These are phyloP conservation scores for Xylaria palmicola DNA, from an alignment of 495 filamentous ascomycete species.

Conservation along the genomic window DNA sequence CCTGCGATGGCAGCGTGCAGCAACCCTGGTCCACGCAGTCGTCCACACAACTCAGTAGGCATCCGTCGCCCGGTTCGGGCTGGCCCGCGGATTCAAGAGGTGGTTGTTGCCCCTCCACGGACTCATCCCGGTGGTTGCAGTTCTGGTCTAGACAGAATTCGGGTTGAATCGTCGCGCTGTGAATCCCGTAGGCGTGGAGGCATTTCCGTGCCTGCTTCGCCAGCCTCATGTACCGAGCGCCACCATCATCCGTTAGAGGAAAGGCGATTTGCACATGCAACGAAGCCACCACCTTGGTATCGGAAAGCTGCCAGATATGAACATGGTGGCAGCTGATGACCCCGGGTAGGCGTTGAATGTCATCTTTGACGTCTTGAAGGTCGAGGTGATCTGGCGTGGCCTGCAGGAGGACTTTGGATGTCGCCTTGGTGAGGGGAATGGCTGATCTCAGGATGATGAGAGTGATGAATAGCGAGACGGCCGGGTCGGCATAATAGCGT, in stretches of 20 bases:
- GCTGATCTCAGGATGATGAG: slow-evolving; percentile 89
- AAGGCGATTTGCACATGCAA: slow-evolving; percentile 87
- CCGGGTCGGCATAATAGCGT: slow-evolving; percentile 79
- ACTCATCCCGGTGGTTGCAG: slow-evolving; percentile 35
- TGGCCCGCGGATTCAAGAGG: slow-evolving; percentile 39
- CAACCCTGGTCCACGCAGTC: slow-evolving; percentile 75
- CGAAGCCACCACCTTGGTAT: slow-evolving; percentile 87
- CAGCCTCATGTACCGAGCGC: slow-evolving; percentile 84
- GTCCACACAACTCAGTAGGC: slow-evolving; percentile 83
- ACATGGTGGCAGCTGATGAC: slow-evolving; percentile 89
- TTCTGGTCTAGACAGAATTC: slow-evolving; percentile 73
- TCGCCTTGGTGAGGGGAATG: slow-evolving; percentile 88
- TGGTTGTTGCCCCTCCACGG: slow-evolving; percentile 33
- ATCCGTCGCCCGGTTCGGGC: slow-evolving; percentile 59
- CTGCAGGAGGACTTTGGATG: slow-evolving; percentile 91
- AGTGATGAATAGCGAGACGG: slow-evolving; percentile 94
- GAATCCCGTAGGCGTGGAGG: slow-evolving; percentile 92
- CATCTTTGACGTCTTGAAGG: slow-evolving; percentile 86
- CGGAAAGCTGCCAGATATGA: slow-evolving; percentile 95
- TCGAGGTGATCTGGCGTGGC: slow-evolving; percentile 85
- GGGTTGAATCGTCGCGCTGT: slow-evolving; percentile 97
- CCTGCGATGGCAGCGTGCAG: slow-evolving; percentile 45
- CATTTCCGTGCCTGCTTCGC: slow-evolving; percentile 76
- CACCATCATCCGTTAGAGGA: slow-evolving; percentile 65
- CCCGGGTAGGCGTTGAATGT: slow-evolving; percentile 80